Conservation (phyloP, 2,329 filamentous ascomycete genomes). For the Aspergillus fijiensis region DNA sequence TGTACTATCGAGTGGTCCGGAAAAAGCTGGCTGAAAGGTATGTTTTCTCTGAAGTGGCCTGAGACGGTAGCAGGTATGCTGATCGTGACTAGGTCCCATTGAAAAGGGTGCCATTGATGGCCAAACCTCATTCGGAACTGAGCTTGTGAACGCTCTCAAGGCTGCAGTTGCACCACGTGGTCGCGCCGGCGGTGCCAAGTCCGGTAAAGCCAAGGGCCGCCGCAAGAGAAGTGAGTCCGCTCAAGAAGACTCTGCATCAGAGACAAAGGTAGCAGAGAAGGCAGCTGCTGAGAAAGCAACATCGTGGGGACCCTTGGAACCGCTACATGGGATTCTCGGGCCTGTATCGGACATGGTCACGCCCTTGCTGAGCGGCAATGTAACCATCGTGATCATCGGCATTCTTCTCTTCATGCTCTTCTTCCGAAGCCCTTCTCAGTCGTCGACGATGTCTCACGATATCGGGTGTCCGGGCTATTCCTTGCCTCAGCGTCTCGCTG, state of each 20-base stretch:
- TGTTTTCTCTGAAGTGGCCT: slow-evolving; percentile 19
- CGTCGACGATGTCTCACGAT: slow-evolving; percentile 37
- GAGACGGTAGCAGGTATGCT: slow-evolving; percentile 22
- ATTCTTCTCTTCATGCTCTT: slow-evolving; percentile 72
- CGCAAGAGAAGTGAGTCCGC: slow-evolving; percentile 57
- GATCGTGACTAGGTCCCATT: slow-evolving; percentile 69
- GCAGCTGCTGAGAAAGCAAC: slow-evolving; percentile 43
- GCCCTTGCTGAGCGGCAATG: slow-evolving; percentile 72
- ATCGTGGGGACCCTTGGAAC: slow-evolving; percentile 80
- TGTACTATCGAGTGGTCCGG: slow-evolving; percentile 94
- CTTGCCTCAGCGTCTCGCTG: slow-evolving; percentile 67
- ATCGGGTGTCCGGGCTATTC: slow-evolving; percentile 42
- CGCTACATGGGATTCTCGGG: slow-evolving; percentile 66
- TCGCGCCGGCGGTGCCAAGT: slow-evolving; percentile 51
- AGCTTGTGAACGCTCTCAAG: slow-evolving; percentile 72
- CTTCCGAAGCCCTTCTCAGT: slow-evolving; percentile 54
- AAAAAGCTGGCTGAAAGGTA: slow-evolving; percentile 97
- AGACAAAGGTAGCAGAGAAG: slow-evolving; percentile 45
- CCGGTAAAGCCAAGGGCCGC: slow-evolving; percentile 57
- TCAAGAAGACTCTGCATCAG: slow-evolving; percentile 39
- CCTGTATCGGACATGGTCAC: slow-evolving; percentile 68
- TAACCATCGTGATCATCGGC: slow-evolving; percentile 72
- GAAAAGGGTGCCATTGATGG: slow-evolving; percentile 94
- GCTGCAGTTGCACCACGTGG: slow-evolving; percentile 67
- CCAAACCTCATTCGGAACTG: slow-evolving; percentile 77